Evolutionary conservation across 768 basidiomycete species (phyloP).

Genomic region (Termitomyces sp.): DNA sequence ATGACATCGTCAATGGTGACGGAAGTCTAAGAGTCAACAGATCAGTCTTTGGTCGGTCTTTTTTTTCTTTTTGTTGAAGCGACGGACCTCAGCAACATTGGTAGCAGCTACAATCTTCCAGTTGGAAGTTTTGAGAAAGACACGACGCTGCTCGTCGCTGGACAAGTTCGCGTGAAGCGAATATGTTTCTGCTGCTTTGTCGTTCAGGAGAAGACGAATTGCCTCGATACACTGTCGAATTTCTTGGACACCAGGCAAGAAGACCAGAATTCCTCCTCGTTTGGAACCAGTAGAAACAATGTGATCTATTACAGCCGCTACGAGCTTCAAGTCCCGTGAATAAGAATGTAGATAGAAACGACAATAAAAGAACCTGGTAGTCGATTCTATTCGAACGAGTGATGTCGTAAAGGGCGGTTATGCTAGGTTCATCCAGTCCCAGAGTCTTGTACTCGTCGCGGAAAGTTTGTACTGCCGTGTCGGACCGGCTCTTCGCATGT

Average conservation of each 20-base stretch:
- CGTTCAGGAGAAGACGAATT: constrained; percentile 30
- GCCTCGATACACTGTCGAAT: constrained; percentile 72
- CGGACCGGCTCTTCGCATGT: constrained; percentile 30
- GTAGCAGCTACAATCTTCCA: constrained; percentile 90
- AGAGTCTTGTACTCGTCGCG: constrained; percentile 41
- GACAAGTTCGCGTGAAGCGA: constrained; percentile 90
- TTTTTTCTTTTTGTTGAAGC: not conserved
- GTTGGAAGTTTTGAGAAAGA: constrained; percentile 56
- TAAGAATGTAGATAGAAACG: not conserved
- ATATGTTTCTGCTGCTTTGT: constrained; percentile 45
- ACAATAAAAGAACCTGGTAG: constrained; percentile 44
- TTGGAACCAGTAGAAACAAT: constrained; percentile 45
- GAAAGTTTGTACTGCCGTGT: constrained; percentile 40
- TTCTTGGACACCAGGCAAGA: constrained; percentile 87
- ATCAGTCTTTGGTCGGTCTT: not conserved
- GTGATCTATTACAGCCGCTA: constrained; percentile 59
- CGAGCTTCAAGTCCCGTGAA: constrained; percentile 36
- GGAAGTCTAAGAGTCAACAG: constrained; percentile 53
- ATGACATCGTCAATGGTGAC: constrained; percentile 88
- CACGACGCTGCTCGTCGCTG: constrained; percentile 72
- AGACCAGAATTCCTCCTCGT: constrained; percentile 73
- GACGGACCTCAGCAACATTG: constrained; percentile 80
- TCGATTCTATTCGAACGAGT: constrained; percentile 62
- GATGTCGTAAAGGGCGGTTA: constrained; percentile 55
- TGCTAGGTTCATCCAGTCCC: constrained; percentile 46